These are phyloP conservation scores for Mariannaea elegans DNA, from an alignment of 2,329 filamentous ascomycete genomes.

Conservation along the genomic window DNA sequence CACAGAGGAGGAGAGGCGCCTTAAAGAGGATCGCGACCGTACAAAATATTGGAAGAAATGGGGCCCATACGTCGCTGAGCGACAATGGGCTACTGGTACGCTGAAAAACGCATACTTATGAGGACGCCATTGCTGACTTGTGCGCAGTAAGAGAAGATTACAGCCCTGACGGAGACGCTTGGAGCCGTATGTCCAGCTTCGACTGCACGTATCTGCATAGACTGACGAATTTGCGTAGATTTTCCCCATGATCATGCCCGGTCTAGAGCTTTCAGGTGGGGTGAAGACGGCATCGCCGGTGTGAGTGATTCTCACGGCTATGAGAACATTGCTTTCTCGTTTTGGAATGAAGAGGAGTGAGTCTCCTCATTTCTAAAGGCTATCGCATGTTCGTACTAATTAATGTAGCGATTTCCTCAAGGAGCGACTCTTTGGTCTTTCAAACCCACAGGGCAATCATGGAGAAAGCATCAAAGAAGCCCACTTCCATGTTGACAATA, in stretches of 20 bases:
- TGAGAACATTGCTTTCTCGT: conserved; percentile 93
- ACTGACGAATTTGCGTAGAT: conserved; percentile 62
- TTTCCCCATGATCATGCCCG: conserved; percentile 94
- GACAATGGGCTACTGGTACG: conserved; percentile 93
- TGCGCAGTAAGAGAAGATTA: conserved; percentile 85
- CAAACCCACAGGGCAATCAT: conserved; percentile 96
- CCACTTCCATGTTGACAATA: conserved; percentile 96
- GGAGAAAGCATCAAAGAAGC: conserved; percentile 97
- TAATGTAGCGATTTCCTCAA: conserved; percentile 82
- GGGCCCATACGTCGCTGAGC: conserved; percentile 92
- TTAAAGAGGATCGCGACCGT: conserved; percentile 84
- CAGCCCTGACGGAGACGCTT: conserved; percentile 87
- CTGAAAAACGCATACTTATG: conserved; percentile 19
- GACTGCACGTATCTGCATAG: conserved; percentile 7
- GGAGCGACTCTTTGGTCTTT: conserved; percentile 92
- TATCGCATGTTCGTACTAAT: conserved; percentile 49
- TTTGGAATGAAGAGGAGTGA: conserved; percentile 97
- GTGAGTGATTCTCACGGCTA: conserved; percentile 90
- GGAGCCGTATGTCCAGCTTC: conserved; percentile 77
- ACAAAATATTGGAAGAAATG: conserved; percentile 98
- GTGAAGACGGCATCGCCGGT: conserved; percentile 95
- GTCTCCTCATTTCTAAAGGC: conserved; percentile 15
- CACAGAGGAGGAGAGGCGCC: conserved; percentile 88
- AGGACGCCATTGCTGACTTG: conserved; percentile 36
- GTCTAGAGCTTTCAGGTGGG: conserved; percentile 91